phyloP scores from a whole-genome alignment of 176 grass and related monocot species.

The Aechmea fasciata region DNA sequence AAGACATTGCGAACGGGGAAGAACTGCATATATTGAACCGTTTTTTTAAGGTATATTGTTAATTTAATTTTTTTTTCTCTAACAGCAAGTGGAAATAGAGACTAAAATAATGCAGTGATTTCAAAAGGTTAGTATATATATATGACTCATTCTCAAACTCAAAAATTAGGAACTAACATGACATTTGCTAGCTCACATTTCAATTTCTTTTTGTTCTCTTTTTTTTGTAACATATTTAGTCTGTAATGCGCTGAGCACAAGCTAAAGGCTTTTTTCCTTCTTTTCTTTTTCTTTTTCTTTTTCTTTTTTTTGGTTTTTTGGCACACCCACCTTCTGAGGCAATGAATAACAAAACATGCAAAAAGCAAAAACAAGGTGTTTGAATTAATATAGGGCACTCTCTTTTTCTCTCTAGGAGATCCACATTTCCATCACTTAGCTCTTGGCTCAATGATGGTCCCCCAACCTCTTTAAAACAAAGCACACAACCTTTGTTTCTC shows the following conservation, averaged over 20 bases:
- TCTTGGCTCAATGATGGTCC: slow-evolving; percentile 46
- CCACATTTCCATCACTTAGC: not conserved
- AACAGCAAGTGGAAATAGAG: too few relatives aligned
- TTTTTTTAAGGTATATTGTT: too few relatives aligned
- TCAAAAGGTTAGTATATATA: too few relatives aligned
- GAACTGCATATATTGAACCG: too few relatives aligned
- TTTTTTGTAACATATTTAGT: too few relatives aligned
- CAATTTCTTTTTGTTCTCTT: too few relatives aligned
- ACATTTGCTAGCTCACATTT: too few relatives aligned
- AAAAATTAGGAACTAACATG: too few relatives aligned
- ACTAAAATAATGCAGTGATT: too few relatives aligned
- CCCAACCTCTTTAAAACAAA: slow-evolving; percentile 24
- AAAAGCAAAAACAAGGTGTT: not conserved
- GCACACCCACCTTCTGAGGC: slow-evolving; percentile 15
- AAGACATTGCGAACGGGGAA: too few relatives aligned
- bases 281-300: not conserved
- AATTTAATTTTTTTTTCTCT: too few relatives aligned
- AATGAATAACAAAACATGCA: slow-evolving; percentile 57
- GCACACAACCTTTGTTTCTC: slow-evolving; percentile 41
- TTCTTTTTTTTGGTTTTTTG: not conserved
- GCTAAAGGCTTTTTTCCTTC: slow-evolving; percentile 3
- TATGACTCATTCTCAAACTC: too few relatives aligned
- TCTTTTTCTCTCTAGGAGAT: not conserved
- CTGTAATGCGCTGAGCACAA: not conserved
- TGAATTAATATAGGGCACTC: not conserved